A percentile compares a stretch with the other conserved stretches of the same genome.
Evolutionary conservation across 306 rosid species (phyloP).

Genomic region (Malus asiatica): DNA sequence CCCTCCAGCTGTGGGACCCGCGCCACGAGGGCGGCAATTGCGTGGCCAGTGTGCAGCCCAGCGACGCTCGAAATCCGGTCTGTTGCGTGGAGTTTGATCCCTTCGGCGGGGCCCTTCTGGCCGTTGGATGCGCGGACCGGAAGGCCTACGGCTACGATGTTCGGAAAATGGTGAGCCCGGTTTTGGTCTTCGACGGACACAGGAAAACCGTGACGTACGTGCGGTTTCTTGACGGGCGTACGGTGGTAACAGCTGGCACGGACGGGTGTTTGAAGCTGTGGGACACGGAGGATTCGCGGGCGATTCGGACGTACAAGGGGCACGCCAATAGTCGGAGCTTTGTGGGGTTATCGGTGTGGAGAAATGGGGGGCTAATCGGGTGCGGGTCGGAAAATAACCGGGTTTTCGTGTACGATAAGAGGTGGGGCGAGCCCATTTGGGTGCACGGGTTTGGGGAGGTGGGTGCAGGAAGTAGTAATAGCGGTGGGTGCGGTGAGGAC

Average conservation of each 20-base stretch:
- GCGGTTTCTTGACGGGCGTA: constrained; percentile 26
- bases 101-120: constrained; percentile 24
- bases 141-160: constrained; percentile 46
- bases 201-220: constrained; percentile 44
- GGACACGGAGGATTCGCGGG: constrained; percentile 23
- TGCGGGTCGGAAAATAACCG: constrained; percentile 54
- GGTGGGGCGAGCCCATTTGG: constrained; percentile 61
- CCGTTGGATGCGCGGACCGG: constrained; percentile 53
- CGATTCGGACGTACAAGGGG: constrained; percentile 40
- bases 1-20: constrained; percentile 60
- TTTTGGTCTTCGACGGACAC: constrained; percentile 37
- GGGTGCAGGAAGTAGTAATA: neutral
- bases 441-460: constrained; percentile 27
- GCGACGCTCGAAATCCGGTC: constrained; percentile 23
- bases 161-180: constrained; percentile 38
- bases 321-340: constrained; percentile 47
- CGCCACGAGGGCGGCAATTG: constrained; percentile 33
- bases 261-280: constrained; percentile 54
- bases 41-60: constrained; percentile 36
- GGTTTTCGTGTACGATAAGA: constrained; percentile 45
- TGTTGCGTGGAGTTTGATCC: constrained; percentile 57
- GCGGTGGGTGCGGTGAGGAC: constrained; percentile 1
- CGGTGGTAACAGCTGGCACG: constrained; percentile 33
- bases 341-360: constrained; percentile 55
- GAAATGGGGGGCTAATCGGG: constrained; percentile 40